These are phyloP conservation scores for Scedosporium minutisporum DNA, from an alignment of 2,329 filamentous ascomycete species.

Conservation along the genomic window DNA sequence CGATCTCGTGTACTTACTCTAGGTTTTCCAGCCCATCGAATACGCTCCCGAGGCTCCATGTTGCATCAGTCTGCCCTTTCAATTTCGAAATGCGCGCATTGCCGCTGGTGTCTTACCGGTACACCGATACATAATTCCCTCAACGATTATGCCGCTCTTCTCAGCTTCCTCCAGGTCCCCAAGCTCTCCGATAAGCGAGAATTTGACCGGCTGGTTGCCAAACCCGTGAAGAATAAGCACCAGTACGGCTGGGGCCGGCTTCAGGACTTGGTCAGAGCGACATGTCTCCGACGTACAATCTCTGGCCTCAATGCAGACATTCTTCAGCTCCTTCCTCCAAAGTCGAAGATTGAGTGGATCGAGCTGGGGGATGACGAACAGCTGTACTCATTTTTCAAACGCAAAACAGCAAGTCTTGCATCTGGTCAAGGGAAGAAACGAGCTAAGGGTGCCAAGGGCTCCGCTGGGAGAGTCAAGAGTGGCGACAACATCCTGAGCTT, in stretches of 20 bases:
- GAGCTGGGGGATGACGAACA: background rate
- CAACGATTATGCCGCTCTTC: conserved; percentile 26
- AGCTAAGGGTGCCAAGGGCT: background rate
- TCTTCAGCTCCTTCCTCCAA: background rate
- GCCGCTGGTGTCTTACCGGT: conserved; percentile 30
- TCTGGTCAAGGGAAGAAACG: background rate
- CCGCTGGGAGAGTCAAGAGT: background rate
- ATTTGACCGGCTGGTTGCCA: background rate
- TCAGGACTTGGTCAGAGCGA: background rate
- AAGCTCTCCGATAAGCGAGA: conserved; percentile 8
- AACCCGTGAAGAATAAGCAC: background rate
- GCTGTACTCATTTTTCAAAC: background rate
- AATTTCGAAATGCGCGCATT: conserved; percentile 13
- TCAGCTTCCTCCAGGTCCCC: conserved; percentile 21
- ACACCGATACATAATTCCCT: conserved; percentile 31
- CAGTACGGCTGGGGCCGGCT: background rate
- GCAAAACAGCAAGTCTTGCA: background rate
- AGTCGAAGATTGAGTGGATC: background rate
- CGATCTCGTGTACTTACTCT: background rate
- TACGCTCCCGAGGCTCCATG: conserved; percentile 22
- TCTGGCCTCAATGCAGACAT: background rate
- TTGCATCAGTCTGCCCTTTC: conserved; percentile 17
- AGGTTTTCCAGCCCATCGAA: conserved; percentile 22
- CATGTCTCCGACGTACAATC: background rate
- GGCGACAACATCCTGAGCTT: conserved; percentile 14